phyloP scores from a whole-genome alignment of 2,329 filamentous ascomycete species.

The Alternaria conjuncta region DNA sequence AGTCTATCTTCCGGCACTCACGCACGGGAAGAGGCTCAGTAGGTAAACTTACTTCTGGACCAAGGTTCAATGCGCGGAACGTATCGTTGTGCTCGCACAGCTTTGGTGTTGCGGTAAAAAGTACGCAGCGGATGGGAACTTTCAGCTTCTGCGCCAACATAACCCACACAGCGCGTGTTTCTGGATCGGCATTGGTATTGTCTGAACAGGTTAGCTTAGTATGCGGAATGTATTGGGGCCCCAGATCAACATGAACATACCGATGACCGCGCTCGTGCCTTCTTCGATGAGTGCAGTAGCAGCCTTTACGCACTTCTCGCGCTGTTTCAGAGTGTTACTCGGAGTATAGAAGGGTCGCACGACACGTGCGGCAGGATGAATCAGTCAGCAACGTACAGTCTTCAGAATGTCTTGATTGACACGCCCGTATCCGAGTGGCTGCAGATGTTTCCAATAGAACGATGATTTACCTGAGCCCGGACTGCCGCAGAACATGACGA shows the following conservation, averaged over 20 bases:
- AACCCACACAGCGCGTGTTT: conserved; percentile 80
- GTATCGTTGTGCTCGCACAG: conserved; percentile 86
- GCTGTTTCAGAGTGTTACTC: conserved; percentile 53
- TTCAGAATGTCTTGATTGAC: conserved; percentile 93
- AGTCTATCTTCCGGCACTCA: conserved; percentile 3
- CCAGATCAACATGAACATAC: conserved; percentile 62
- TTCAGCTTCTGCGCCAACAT: conserved; percentile 72
- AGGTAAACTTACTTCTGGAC: conserved; percentile 41
- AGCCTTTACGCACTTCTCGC: conserved; percentile 71
- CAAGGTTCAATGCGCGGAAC: conserved; percentile 70
- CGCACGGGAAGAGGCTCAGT: conserved; percentile 13
- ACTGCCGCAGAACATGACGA: conserved; percentile 86
- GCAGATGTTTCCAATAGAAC: conserved; percentile 79
- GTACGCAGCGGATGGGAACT: conserved; percentile 82
- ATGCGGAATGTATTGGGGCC: conserved; percentile 21
- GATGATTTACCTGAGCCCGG: conserved; percentile 92
- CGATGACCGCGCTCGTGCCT: conserved; percentile 75
- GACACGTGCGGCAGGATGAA: conserved; percentile 25
- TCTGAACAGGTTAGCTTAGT: conserved; percentile 60
- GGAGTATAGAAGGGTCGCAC: conserved; percentile 28
- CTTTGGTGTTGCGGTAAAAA: conserved; percentile 75
- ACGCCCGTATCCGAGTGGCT: conserved; percentile 79
- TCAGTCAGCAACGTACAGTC: conserved; percentile 56
- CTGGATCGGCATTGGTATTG: conserved; percentile 90
- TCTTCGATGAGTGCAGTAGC: conserved; percentile 70